phyloP scores from a whole-genome alignment of 2,329 filamentous ascomycete genomes.

The Penicillium sclerotiorum region DNA sequence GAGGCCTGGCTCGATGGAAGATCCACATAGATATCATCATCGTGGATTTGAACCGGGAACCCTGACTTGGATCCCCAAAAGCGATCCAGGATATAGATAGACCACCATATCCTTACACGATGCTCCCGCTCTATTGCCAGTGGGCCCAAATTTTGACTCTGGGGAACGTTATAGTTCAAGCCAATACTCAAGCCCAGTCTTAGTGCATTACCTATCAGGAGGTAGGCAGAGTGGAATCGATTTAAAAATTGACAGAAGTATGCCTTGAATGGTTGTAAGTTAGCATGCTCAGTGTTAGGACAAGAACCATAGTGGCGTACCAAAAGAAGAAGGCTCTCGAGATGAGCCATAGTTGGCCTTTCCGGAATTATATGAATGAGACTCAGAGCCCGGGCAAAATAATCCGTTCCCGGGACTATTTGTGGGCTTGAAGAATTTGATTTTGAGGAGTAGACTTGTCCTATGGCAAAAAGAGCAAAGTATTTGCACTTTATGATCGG shows the following conservation, averaged over 20 bases:
- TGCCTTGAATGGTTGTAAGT: slow-evolving; percentile 17
- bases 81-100: slow-evolving; percentile 38
- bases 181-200: slow-evolving; percentile 42
- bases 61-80: slow-evolving; percentile 51
- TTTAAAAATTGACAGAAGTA: slow-evolving; percentile 32
- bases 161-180: slow-evolving; percentile 41
- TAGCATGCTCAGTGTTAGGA: neutral
- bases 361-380: slow-evolving; percentile 43
- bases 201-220: slow-evolving; percentile 39
- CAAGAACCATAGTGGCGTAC: slow-evolving; percentile 20
- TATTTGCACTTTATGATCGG: slow-evolving; percentile 44
- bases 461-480: slow-evolving; percentile 44
- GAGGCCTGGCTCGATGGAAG: slow-evolving; percentile 28
- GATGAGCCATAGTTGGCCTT: slow-evolving; percentile 42
- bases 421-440: slow-evolving; percentile 18
- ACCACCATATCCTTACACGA: slow-evolving; percentile 35
- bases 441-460: slow-evolving; percentile 43
- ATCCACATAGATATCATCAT: slow-evolving; percentile 46
- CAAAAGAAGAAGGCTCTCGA: slow-evolving; percentile 43
- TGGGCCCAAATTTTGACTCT: slow-evolving; percentile 25
- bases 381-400: slow-evolving; percentile 41
- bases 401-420: slow-evolving; percentile 42
- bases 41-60: slow-evolving; percentile 48
- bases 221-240: slow-evolving; percentile 30
- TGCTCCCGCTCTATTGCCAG: slow-evolving; percentile 39